A percentile compares a stretch with the other conserved stretches of the same genome.
phyloP scores from a whole-genome alignment of 495 filamentous ascomycete genomes.

The Penicillium steckii region DNA sequence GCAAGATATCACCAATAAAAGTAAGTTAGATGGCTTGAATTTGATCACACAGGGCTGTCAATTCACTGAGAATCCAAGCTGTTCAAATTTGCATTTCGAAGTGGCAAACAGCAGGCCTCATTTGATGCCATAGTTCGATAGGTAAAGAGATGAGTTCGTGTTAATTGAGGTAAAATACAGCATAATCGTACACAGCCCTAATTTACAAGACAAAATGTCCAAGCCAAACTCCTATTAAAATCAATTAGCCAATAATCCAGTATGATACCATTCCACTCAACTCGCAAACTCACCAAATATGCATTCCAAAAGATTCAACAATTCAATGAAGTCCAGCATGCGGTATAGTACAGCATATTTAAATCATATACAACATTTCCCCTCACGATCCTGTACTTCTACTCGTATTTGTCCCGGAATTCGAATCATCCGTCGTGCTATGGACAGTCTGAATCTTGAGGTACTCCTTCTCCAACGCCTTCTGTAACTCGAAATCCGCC shows the following conservation, averaged over 20 bases:
- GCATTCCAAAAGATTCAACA: background rate
- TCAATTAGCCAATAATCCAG: background rate
- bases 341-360: background rate
- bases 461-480: slow-evolving; percentile 82
- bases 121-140: background rate
- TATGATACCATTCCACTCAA: background rate
- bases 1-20: too few relatives aligned
- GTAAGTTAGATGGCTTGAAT: too few relatives aligned
- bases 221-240: slow-evolving; percentile 1
- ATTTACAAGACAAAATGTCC: slow-evolving; percentile 6
- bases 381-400: slow-evolving; percentile 21
- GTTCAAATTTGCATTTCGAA: too few relatives aligned
- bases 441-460: slow-evolving; percentile 75
- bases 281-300: slow-evolving; percentile 6
- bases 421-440: slow-evolving; percentile 27
- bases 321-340: background rate
- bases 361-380: background rate
- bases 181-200: slow-evolving; percentile 15
- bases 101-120: too few relatives aligned
- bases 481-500: slow-evolving; percentile 92
- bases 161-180: slow-evolving; percentile 17
- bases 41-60: too few relatives aligned
- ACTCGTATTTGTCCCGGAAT: slow-evolving; percentile 8
- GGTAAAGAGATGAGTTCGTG: slow-evolving; percentile 10
- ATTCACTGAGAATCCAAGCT: too few relatives aligned